Conservation (phyloP, 2,329 filamentous ascomycete genomes). For the Penicillium vulpinum region DNA sequence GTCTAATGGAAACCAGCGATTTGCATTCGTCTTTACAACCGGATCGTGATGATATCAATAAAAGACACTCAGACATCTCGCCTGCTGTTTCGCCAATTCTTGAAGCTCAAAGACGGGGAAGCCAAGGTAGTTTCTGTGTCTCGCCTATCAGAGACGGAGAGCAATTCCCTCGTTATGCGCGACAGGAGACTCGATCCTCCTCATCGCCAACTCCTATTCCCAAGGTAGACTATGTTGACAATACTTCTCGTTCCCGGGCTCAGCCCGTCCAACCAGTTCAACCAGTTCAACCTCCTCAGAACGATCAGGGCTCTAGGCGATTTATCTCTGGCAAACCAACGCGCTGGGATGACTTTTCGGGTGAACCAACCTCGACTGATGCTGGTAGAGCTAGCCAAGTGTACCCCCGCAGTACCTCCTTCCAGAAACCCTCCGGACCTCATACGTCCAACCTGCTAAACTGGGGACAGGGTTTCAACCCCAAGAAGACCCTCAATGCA, state of each 20-base stretch:
- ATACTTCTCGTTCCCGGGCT: background rate
- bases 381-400: conserved; percentile 59
- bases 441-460: conserved; percentile 30
- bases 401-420: conserved; percentile 48
- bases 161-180: conserved; percentile 4
- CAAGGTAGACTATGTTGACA: conserved; percentile 1
- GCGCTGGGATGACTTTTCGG: conserved; percentile 66
- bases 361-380: conserved; percentile 61
- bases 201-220: conserved; percentile 6
- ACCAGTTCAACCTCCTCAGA: background rate
- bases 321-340: conserved; percentile 21
- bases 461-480: conserved; percentile 39
- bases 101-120: conserved; percentile 9
- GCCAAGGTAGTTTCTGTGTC: conserved; percentile 24
- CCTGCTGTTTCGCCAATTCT: conserved; percentile 16
- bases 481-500: conserved; percentile 38
- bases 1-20: conserved; percentile 10
- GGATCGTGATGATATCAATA: background rate
- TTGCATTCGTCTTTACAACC: conserved; percentile 10
- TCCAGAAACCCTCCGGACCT: conserved; percentile 31
- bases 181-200: conserved; percentile 3
- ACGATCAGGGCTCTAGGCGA: conserved; percentile 11
- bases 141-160: conserved; percentile 19
- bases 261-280: background rate
- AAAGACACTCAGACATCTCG: conserved; percentile 17